Evolutionary conservation across 768 basidiomycete species (phyloP).

Genomic region (Boletus subcaerulescens): DNA sequence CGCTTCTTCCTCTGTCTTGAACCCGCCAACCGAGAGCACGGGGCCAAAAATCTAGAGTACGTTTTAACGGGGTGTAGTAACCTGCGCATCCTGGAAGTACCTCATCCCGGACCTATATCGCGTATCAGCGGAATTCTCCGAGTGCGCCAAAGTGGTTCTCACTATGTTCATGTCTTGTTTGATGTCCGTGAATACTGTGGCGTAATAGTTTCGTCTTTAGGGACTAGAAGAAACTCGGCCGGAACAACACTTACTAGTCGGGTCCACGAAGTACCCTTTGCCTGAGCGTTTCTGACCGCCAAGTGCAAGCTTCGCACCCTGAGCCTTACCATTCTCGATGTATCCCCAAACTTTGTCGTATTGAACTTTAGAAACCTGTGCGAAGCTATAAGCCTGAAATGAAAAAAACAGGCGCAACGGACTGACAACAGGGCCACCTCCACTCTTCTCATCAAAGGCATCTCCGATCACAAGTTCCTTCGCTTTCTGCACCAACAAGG

Average conservation of each 20-base stretch:
- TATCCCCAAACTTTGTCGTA: conserved; percentile 86
- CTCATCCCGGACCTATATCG: conserved; percentile 30
- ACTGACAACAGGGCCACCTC: conserved; percentile 82
- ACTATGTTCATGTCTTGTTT: conserved; percentile 84
- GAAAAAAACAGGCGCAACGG: neutral
- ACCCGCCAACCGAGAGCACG: conserved; percentile 78
- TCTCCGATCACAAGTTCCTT: conserved; percentile 73
- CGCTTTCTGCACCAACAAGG: conserved; percentile 60
- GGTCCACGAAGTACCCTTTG: conserved; percentile 87
- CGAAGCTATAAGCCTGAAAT: conserved; percentile 6
- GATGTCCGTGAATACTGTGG: conserved; percentile 77
- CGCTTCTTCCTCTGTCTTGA: conserved; percentile 85
- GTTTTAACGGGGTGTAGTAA: conserved; percentile 9
- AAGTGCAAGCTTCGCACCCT: conserved; percentile 74
- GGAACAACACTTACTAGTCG: conserved; percentile 62
- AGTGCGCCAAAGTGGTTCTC: conserved; percentile 24
- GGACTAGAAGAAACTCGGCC: conserved; percentile 1
- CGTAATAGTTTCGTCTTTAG: conserved; percentile 4
- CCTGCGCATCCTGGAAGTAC: conserved; percentile 16
- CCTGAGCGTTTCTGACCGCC: conserved; percentile 78
- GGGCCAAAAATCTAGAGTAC: conserved; percentile 84
- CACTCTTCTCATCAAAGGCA: conserved; percentile 70
- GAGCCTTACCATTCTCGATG: conserved; percentile 79
- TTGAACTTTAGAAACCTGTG: conserved; percentile 78
- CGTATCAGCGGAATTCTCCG: conserved; percentile 22